Conservation (phyloP, 192 early-diverging fungal species). For the Dispira simplex region DNA sequence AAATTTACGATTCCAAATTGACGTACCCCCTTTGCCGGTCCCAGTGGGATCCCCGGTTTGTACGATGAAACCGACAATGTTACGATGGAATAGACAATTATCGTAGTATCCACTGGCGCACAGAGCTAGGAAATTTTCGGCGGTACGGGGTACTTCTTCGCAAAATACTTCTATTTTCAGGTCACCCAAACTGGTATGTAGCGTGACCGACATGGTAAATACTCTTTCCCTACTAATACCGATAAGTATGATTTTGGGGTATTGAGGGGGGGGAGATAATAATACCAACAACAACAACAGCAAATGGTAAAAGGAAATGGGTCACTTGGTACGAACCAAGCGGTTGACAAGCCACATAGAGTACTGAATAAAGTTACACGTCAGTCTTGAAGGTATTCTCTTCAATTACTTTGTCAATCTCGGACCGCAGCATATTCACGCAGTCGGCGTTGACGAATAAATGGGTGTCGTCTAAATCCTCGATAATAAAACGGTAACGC, state of each 20-base stretch:
- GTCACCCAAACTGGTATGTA: conserved; percentile 89
- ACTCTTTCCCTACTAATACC: too few relatives aligned
- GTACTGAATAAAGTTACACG: conserved; percentile 4
- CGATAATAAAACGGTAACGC: conserved; percentile 58
- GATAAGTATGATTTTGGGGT: too few relatives aligned
- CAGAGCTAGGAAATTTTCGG: conserved; percentile 91
- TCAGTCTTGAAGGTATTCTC: conserved; percentile 51
- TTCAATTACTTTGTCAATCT: conserved; percentile 56
- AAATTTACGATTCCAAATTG: conserved; percentile 72
- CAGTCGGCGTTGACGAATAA: conserved; percentile 52
- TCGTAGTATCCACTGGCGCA: conserved; percentile 92
- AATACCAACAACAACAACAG: too few relatives aligned
- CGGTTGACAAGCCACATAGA: too few relatives aligned
- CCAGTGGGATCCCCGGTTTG: conserved; percentile 56
- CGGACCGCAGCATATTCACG: conserved; percentile 36
- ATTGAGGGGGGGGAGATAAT: too few relatives aligned
- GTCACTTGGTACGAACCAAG: too few relatives aligned
- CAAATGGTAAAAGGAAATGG: too few relatives aligned
- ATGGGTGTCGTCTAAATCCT: conserved; percentile 71
- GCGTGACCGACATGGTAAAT: conserved; percentile 48
- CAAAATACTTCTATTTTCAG: conserved; percentile 90
- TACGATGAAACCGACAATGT: conserved; percentile 4
- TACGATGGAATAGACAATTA: conserved; percentile 62
- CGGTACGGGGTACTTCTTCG: conserved; percentile 64
- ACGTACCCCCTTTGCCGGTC: conserved; percentile 73